Evolutionary conservation across 1,284 basidiomycete species (phyloP), one percentile per base, ranked within the genome.

Genomic region (Malassezia vespertilionis): DNA sequence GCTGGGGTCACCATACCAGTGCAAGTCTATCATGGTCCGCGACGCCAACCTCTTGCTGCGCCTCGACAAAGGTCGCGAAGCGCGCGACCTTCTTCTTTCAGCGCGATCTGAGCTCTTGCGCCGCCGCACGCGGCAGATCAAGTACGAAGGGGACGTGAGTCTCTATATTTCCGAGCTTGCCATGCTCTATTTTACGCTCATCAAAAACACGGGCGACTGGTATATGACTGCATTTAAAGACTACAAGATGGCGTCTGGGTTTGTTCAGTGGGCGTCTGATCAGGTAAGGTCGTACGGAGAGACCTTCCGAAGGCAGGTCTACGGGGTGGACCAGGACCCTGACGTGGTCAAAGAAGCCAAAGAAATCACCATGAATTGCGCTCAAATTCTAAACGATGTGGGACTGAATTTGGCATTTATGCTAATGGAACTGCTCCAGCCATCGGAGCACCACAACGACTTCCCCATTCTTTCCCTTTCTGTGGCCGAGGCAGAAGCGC

Each of bases 201-300:
- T 91, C 71, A 89, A 88, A 69, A 86, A 97, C 67, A 95, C 90
- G 1, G 85, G 85, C 32, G 91, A 99, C 71, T 97, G 91, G 93
- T 99, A 88, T 72, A 78, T 95, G 66, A 82, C 82, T 1, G 90
- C 87, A 38, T 99, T 95, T 73, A 86, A 83, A 71, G 90, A 95
- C 71, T 88, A 89, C 64, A 81, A 85, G 53, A 86, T 89, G 63
- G 85, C 90, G 0, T 90, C 86, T 45, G 63, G 69, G 15, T 91
- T 96, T 64, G 84, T 96, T 18, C 82, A 86, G 42, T 99, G 91
- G 93, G 85, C 89, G 1, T 86, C 82, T 66, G 77, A 79, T 44
- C 84, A 89, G 72, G 80, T 97, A 23, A 82, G 86, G 63, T 74
- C 78, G 34, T 96, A 85, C 68, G 83, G 82, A 0, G 81, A 83